These are phyloP conservation scores for Annulohypoxylon truncatum DNA, from an alignment of 2,329 filamentous ascomycete species.

Conservation along the genomic window DNA sequence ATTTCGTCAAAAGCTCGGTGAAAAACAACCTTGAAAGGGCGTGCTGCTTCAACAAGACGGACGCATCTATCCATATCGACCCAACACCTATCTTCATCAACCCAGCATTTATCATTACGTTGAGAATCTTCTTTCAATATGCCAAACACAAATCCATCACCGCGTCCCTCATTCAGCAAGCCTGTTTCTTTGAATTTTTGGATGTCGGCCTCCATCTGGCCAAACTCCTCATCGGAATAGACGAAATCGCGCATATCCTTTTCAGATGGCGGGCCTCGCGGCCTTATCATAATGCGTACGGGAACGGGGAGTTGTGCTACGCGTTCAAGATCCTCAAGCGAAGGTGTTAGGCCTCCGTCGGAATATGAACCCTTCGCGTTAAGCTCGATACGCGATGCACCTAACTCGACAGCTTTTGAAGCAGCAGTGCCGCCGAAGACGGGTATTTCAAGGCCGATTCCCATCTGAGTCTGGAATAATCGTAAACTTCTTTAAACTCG, in stretches of 20 bases:
- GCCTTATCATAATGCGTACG: conserved; percentile 67
- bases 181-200: conserved; percentile 52
- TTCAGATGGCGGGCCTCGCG: conserved; percentile 53
- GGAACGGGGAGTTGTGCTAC: conserved; percentile 52
- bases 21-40: conserved; percentile 61
- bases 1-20: conserved; percentile 68
- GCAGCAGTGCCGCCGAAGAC: conserved; percentile 62
- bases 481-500: neutral
- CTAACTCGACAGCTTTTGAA: conserved; percentile 54
- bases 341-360: conserved; percentile 64
- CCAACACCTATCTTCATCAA: conserved; percentile 38
- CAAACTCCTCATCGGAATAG: conserved; percentile 59
- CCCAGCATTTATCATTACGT: neutral
- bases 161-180: conserved; percentile 53
- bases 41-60: conserved; percentile 56
- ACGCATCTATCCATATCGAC: conserved; percentile 58
- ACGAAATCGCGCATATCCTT: conserved; percentile 57
- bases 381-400: conserved; percentile 64
- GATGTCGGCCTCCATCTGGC: conserved; percentile 58
- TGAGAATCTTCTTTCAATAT: conserved; percentile 50
- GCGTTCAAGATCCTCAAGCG: conserved; percentile 52
- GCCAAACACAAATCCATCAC: conserved; percentile 70
- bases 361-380: conserved; percentile 64
- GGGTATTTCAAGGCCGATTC: conserved; percentile 62
- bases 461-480: conserved; percentile 8